A percentile compares a stretch with the other conserved stretches of the same genome.
Evolutionary conservation across 352 stramenopile species (phyloP).

Genomic region (Thalassiosira gravida): DNA sequence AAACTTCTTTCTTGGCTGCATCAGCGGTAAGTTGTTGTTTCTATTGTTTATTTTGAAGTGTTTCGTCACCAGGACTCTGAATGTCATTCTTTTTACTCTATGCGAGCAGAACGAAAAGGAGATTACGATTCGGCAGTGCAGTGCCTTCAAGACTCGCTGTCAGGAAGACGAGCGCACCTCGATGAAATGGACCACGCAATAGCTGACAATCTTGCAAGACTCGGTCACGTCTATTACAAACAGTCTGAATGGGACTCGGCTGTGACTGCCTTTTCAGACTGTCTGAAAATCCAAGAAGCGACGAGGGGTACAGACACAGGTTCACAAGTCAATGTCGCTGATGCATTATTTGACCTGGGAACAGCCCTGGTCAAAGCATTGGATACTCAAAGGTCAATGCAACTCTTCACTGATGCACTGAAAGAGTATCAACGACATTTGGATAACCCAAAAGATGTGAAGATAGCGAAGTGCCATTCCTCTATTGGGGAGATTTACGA

Average conservation of each 20-base stretch:
- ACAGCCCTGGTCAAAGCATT: constrained; percentile 53
- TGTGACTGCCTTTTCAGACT: constrained; percentile 61
- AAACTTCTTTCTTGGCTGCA: constrained; percentile 65
- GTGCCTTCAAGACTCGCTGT: constrained; percentile 59
- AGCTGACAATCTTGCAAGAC: constrained; percentile 47
- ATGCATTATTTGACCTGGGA: constrained; percentile 68
- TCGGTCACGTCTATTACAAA: constrained; percentile 66
- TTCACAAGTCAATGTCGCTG: constrained; percentile 60
- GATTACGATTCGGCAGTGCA: constrained; percentile 54
- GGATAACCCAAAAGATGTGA: constrained; percentile 62
- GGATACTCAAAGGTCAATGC: constrained; percentile 59
- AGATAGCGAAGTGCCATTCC: constrained; percentile 66
- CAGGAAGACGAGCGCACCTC: constrained; percentile 44
- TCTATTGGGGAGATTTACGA: constrained; percentile 67
- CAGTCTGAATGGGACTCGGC: constrained; percentile 50
- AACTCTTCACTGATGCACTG: constrained; percentile 69
- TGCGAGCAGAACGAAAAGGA: constrained; percentile 41
- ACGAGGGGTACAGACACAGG: constrained; percentile 35
- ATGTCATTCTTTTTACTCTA: not conserved
- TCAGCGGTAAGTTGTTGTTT: constrained; percentile 54
- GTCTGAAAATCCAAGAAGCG: constrained; percentile 59
- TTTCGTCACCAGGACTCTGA: not conserved
- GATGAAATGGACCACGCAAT: constrained; percentile 58
- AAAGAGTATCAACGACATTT: constrained; percentile 68
- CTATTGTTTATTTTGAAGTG: constrained; percentile 6